Base-by-base conservation (phyloP, 495 filamentous ascomycete genomes). In the Aspergillus sclerotioniger region DNA sequence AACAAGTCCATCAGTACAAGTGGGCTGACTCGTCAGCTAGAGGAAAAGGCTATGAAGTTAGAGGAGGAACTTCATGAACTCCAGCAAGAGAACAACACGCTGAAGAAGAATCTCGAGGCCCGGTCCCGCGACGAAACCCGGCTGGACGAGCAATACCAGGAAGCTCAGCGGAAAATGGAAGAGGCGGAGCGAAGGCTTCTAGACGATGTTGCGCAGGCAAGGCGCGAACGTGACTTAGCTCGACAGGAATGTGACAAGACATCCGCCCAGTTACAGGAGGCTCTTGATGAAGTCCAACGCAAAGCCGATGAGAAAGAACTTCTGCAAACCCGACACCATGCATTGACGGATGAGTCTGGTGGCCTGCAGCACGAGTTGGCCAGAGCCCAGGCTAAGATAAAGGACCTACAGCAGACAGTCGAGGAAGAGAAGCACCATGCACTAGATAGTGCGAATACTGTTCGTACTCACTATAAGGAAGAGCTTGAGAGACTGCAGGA, bases 1-100 rank as follows among this genome's bases (percentile, higher is more conserved):
- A 86, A 91, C 67, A 92, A 90, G 66, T 91, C 88, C 0, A 80
- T 92, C 53, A 86, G 82, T 20, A 87, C 87, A 28, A 92, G 87
- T 66, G 87, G 86, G n/a, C 76, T 90, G 13, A 87, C 83, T 48
- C 81, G 88, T 37, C 89, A 91, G 70, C 81, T 90, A 16, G 89
- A 92, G 63, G 86, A 90, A 56, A 87, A 85, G 66, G 77, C 81
- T 3, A 73, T 79, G 55, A 83, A 82, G 50, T 74, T 93, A 19
- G 83, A 90, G 58, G 72, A 79, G 51, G 85, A 92, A 59, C 67
- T 90, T 13, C 78, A 76, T 43, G 73, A 77, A 12, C 71, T 90
- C 48, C 80, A 82, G 35, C 78, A 86, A 54, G 82, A 87, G 48
- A 82, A 85, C 46, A 67, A 72, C 32, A 62, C 73, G 17, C 64